These are phyloP conservation scores for Aspergillus heteromorphus DNA, from an alignment of 495 filamentous ascomycete genomes.

Conservation along the genomic window DNA sequence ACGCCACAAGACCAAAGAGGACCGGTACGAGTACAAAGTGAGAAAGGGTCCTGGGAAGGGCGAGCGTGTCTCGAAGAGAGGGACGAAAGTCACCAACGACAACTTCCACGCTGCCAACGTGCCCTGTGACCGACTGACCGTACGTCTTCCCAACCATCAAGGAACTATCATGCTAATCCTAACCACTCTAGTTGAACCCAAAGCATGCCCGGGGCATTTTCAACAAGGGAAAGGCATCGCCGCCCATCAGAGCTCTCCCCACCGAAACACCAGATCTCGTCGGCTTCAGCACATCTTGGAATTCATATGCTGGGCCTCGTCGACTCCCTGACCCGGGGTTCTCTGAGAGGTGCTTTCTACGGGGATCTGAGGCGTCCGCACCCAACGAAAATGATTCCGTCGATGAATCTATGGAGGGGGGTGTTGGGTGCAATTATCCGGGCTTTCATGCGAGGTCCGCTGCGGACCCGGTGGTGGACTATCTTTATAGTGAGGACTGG, in stretches of 20 bases:
- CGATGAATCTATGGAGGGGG: constrained; percentile 11
- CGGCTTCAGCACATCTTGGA: neutral
- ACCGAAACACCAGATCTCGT: constrained; percentile 23
- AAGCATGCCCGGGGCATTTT: constrained; percentile 56
- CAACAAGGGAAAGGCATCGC: constrained; percentile 63
- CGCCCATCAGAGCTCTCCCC: constrained; percentile 43
- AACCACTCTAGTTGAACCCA: constrained; percentile 43
- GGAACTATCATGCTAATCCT: constrained; percentile 16
- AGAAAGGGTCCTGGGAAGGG: constrained; percentile 8
- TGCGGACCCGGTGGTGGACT: too few relatives aligned
- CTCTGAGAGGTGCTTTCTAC: constrained; percentile 61
- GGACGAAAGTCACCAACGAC: constrained; percentile 52
- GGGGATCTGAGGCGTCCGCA: neutral
- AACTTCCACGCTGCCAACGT: constrained; percentile 63
- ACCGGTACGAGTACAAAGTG: constrained; percentile 46
- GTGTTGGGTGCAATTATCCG: constrained; percentile 4
- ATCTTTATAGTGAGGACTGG: too few relatives aligned
- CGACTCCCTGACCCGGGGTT: constrained; percentile 52
- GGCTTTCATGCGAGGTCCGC: neutral
- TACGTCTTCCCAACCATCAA: constrained; percentile 27
- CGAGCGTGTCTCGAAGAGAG: constrained; percentile 18
- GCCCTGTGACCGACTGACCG: constrained; percentile 56
- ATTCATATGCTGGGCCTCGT: constrained; percentile 3
- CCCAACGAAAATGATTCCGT: neutral
- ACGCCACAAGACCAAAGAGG: constrained; percentile 56